Base-by-base conservation (phyloP, 306 rosid species). In the Aeschynomene evenia region DNA sequence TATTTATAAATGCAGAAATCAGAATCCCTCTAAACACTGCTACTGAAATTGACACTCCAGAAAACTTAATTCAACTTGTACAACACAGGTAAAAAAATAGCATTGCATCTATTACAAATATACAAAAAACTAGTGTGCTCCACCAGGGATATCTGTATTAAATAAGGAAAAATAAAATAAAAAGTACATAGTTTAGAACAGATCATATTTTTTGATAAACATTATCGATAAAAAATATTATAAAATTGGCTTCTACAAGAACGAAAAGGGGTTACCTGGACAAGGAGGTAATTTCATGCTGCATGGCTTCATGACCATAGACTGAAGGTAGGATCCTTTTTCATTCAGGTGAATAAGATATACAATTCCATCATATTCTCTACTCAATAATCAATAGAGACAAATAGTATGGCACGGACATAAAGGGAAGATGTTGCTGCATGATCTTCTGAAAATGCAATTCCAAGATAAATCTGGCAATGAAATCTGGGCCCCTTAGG, bases 381-480 rank as follows among this genome's bases (percentile, higher is more conserved):
- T 18, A 63, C n/a, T n/a, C n/a, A 9, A 53, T 20, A 60, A 50
- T 21, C 70, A 21, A 14, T 40, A 11, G 70, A 60, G 39, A 13
- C 40, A 42, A 52, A 60, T 19, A 24, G 13, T 73, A 36, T 34
- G 54, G 24, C 13, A 50, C 31, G 36, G 42, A 54, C 59, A 37
- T 63, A 42, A 65, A 24, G 15, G 16, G 29, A 39, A 56, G 65
- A 55, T 51, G 36, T 26, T 37, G 12, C 54, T 79, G 49, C 51
- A 29, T 39, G 51, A 73, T 63, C 65, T 63, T 76, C 49, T 13
- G 64, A 59, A 37, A 56, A 73, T 21, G 63, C 46, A 24, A 59
- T 63, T 69, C 70, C 62, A 22, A 55, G 71, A 62, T 61, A 24
- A 18, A 72, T 24, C 11, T 46, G 23, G 59, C 63, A 40, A 77